Percentiles rank a stretch among this genome's conserved stretches.
Conservation (phyloP, 1,284 basidiomycete species). For the Mycena citricolor region DNA sequence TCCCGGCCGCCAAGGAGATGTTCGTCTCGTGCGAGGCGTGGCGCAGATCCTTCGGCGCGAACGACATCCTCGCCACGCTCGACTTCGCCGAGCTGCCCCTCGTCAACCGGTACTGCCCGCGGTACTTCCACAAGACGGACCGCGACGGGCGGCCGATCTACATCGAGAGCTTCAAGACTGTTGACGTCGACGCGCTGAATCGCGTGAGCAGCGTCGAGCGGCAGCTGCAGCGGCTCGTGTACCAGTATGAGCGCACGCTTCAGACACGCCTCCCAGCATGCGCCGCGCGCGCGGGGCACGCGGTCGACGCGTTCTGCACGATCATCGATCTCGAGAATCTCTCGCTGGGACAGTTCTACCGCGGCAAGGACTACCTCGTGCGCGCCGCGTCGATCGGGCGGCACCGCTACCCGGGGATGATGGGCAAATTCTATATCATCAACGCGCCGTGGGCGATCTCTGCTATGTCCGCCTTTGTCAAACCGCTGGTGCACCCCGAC, state of each 20-base stretch:
- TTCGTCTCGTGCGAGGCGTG: constrained; percentile 86
- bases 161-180: constrained; percentile 75
- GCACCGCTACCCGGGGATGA: constrained; percentile 89
- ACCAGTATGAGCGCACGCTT: constrained; percentile 92
- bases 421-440: constrained; percentile 97
- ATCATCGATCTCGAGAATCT: constrained; percentile 91
- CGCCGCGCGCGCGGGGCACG: constrained; percentile 68
- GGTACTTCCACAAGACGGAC: constrained; percentile 87
- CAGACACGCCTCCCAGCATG: constrained; percentile 82
- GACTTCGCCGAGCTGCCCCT: constrained; percentile 82
- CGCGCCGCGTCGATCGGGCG: constrained; percentile 82
- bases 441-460: constrained; percentile 92
- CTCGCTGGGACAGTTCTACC: constrained; percentile 81
- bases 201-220: constrained; percentile 82
- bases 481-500: constrained; percentile 93
- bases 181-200: constrained; percentile 86
- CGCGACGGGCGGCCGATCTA: constrained; percentile 95
- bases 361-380: constrained; percentile 89
- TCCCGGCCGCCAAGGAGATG: no score
- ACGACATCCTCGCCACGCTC: constrained; percentile 87
- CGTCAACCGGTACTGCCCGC: constrained; percentile 92
- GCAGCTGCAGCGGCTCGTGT: constrained; percentile 85
- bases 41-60: constrained; percentile 86
- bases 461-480: constrained; percentile 86
- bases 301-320: constrained; percentile 96